These are phyloP conservation scores for Rhizopogon salebrosus DNA, from an alignment of 768 basidiomycete species.

Conservation along the genomic window DNA sequence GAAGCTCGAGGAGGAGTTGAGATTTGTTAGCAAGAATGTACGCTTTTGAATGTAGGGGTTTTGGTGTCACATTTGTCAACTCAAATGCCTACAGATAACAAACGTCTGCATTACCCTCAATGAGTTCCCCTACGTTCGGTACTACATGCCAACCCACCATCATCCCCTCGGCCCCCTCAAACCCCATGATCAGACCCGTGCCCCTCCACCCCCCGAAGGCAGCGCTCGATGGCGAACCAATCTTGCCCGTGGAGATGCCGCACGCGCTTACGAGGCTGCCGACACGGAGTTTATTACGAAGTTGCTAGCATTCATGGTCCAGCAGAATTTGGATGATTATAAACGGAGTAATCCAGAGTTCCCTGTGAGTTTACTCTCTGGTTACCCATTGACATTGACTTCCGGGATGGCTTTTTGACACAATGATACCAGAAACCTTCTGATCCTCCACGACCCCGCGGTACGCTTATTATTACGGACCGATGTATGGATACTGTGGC, in stretches of 20 bases:
- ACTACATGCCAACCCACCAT: slow-evolving; percentile 82
- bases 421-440: slow-evolving; percentile 38
- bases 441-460: slow-evolving; percentile 62
- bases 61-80: background rate
- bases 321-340: slow-evolving; percentile 79
- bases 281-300: slow-evolving; percentile 77
- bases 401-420: background rate
- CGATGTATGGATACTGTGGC: slow-evolving; percentile 92
- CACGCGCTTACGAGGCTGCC: slow-evolving; percentile 62
- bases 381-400: background rate
- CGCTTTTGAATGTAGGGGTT: background rate
- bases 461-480: slow-evolving; percentile 87
- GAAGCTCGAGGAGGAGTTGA: slow-evolving; percentile 83
- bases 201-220: slow-evolving; percentile 59
- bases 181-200: slow-evolving; percentile 56
- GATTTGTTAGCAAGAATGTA: slow-evolving; percentile 68
- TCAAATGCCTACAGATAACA: slow-evolving; percentile 50
- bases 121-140: slow-evolving; percentile 90
- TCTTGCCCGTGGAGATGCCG: slow-evolving; percentile 66
- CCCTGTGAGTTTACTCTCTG: slow-evolving; percentile 50
- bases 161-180: slow-evolving; percentile 81
- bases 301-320: slow-evolving; percentile 81
- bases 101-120: slow-evolving; percentile 87
- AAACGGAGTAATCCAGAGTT: slow-evolving; percentile 84
- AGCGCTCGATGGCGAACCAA: slow-evolving; percentile 77